phyloP scores from a whole-genome alignment of 305 asterid genomes.

The Fraxinus angustifolia region DNA sequence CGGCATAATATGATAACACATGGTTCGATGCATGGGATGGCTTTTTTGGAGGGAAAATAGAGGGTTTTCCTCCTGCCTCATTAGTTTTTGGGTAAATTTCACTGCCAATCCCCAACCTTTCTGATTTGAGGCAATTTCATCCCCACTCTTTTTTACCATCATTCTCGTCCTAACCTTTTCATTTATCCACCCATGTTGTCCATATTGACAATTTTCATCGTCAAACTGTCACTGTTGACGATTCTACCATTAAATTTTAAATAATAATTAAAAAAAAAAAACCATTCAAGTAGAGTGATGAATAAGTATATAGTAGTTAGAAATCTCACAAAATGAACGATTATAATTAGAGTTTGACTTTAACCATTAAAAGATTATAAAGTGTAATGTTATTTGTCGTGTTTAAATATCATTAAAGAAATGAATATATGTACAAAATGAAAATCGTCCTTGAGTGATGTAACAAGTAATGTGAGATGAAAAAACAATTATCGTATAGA shows the following conservation, averaged over 20 bases:
- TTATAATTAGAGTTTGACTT: neutral
- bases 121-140: neutral
- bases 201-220: neutral
- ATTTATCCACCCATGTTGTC: neutral
- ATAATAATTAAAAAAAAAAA: neutral
- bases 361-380: neutral
- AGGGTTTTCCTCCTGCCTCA: neutral
- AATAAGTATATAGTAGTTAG: neutral
- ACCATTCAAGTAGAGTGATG: neutral
- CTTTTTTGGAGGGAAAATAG: conserved; percentile 23
- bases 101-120: neutral
- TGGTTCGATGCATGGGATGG: conserved; percentile 15
- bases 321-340: neutral
- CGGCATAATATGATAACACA: conserved; percentile 19
- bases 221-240: neutral
- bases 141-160: neutral
- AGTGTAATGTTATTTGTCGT: neutral
- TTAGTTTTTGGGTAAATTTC: neutral
- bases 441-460: neutral
- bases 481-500: neutral
- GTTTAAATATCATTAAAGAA: too few relatives aligned
- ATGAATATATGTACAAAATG: neutral
- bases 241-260: neutral
- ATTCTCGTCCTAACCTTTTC: neutral
- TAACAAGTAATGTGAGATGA: neutral